A percentile compares a stretch with the other conserved stretches of the same genome.
These are phyloP conservation scores for Trichoderma koningiopsis DNA, from an alignment of 2,329 filamentous ascomycete species.

Conservation along the genomic window DNA sequence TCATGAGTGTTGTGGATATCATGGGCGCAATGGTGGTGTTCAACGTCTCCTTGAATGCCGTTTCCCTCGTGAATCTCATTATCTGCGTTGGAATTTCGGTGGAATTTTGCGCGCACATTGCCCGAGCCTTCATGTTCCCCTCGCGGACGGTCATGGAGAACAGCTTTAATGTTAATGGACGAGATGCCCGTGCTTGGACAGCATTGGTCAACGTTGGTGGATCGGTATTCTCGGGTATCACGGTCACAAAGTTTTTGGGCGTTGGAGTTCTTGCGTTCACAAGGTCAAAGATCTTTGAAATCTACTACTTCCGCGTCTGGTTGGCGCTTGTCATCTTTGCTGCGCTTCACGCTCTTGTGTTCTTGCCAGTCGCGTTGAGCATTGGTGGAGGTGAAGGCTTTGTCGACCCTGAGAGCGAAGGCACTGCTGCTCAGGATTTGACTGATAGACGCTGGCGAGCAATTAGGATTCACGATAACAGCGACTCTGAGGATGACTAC, in stretches of 20 bases:
- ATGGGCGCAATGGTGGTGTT: constrained; percentile 92
- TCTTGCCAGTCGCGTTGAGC: constrained; percentile 86
- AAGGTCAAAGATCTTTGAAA: constrained; percentile 96
- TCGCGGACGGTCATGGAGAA: constrained; percentile 76
- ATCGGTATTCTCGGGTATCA: constrained; percentile 94
- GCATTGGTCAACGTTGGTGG: constrained; percentile 93
- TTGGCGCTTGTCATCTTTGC: constrained; percentile 87
- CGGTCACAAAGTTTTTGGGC: constrained; percentile 89
- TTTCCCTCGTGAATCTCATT: constrained; percentile 92
- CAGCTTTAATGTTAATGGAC: constrained; percentile 74
- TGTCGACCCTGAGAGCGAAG: constrained; percentile 81
- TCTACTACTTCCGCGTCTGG: constrained; percentile 99
- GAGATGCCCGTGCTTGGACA: constrained; percentile 86
- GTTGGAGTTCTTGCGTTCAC: constrained; percentile 94
- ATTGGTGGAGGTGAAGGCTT: constrained; percentile 86
- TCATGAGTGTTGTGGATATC: constrained; percentile 93
- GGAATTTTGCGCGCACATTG: constrained; percentile 97
- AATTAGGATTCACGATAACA: constrained; percentile 71
- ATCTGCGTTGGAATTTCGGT: constrained; percentile 97
- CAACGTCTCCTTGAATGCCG: constrained; percentile 87
- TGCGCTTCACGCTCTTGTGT: constrained; percentile 83
- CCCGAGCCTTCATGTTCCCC: constrained; percentile 93
- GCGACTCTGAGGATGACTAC: constrained; percentile 71
- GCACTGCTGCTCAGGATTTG: constrained; percentile 86
- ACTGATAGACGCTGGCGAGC: constrained; percentile 77